Evolutionary conservation across 352 stramenopile genomes (phyloP), one percentile per base, ranked within the genome.

Genomic region (Globisporangium radiosum): DNA sequence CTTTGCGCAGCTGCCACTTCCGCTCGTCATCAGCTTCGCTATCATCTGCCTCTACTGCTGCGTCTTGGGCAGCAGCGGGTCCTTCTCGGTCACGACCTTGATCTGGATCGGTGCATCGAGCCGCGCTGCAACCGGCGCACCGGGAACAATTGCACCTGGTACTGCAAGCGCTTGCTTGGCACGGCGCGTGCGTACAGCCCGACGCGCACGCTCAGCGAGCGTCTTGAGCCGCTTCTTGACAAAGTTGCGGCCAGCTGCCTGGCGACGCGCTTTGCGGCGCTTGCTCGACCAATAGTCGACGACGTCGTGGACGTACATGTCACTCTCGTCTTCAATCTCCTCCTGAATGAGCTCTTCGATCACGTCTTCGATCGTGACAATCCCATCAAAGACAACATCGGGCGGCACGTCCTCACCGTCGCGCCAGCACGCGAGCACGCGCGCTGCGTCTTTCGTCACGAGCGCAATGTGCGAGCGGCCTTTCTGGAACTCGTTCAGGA

Each of bases 401-500:
- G 69, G 49, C 61, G 69, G 61, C 47, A 82, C 69, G 57, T 75
- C 64, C 4, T 63, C 55, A 47, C 69, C 66, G 63, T 76, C 58
- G 70, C 76, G 51, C 86, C 85, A 79, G 57, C 72, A 75, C 53
- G 80, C 45, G 39, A 72, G 78, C 65, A 96, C 73, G 52, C 62
- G 54, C 54, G 68, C 65, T 1, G 70, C 70, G 13, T 91, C 59
- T 15, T 73, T 68, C 1, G 83, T 91, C 45, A 97, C 75, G 17
- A 97, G 62, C 43, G 88, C 88, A 25, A 97, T 88, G 52, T 95
- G 82, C 11, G 76, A 92, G 4, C 78, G 69, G 9, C 87, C 89
- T 50, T 90, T 90, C 69, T 98, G 90, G 60, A 97, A 98, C 56
- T 94, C 72, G 64, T 97, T 96, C 25, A 98, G 70, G 0, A 97